Base-by-base conservation (phyloP, 2,329 filamentous ascomycete genomes). In the Monilinia fructicola region DNA sequence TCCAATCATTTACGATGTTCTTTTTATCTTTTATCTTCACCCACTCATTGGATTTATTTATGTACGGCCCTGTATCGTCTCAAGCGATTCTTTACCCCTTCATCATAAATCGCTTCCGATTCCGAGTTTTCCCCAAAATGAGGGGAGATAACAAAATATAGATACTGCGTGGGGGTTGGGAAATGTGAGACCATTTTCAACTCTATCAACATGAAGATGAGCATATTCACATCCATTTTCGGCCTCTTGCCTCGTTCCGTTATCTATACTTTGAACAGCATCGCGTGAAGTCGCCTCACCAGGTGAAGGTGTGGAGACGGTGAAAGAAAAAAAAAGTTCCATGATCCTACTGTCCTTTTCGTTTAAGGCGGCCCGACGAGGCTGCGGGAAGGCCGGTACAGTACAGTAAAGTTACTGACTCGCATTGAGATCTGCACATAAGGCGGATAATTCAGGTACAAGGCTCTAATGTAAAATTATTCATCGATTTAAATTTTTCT, bases 41-140 rank as follows among this genome's bases (percentile, higher is more conserved):
- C 31, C 31, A 35, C 31, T 35, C 31, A 35, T 35, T 35, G 3
- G 31, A 7, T n/a, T n/a, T n/a, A 35, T 35, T 35, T 35, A 35
- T 35, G 3, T 35, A 35, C 3, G 31, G 9, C n/a, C n/a, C n/a
- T n/a, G n/a, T n/a, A 35, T 35, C 31, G 6, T 7, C 9, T 35
- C 31, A 35, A 35, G 31, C 31, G 31, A 35, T 7, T 35, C 28
- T n/a, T 31, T 21, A n/a, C 26, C 56, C 23, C 42, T 44, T 46
- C 40, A 46, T 59, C 55, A 46, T 59, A 21, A 16, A 5, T 18
- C 38, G 23, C 26, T 40, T 46, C 12, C 26, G 11, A 46, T n/a
- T 46, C 56, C 56, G 56, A 59, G n/a, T 28, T 35, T 59, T n/a
- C 42, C 26, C 56, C 56, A 48, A 48, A 23, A 59, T 59, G 56